Percentiles rank a stretch among this genome's conserved stretches.
Evolutionary conservation across 1,284 basidiomycete species (phyloP).

Genomic region (Sporisorium graminicola): DNA sequence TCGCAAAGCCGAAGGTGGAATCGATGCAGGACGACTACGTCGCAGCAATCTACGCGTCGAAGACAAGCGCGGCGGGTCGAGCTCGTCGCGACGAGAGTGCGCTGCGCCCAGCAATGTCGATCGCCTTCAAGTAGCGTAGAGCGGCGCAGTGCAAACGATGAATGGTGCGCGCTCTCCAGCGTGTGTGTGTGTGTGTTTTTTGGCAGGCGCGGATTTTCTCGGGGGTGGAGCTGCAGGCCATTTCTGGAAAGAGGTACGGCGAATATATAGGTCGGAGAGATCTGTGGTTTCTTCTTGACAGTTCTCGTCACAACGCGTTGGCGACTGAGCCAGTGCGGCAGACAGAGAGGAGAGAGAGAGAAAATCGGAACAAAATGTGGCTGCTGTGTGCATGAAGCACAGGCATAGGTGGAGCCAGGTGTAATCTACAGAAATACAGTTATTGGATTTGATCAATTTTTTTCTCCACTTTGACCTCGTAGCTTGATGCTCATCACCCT

Average conservation of each 20-base stretch:
- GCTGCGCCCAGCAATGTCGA: not conserved
- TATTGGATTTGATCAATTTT: not conserved
- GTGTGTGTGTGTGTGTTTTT: not conserved
- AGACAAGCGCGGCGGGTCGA: not conserved
- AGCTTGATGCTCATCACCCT: constrained; percentile 8
- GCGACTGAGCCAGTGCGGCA: not conserved
- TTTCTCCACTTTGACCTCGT: constrained; percentile 12
- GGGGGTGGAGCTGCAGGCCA: constrained; percentile 15
- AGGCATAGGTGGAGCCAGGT: not conserved
- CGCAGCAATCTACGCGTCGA: not conserved
- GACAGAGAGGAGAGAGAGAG: not conserved
- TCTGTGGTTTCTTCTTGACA: constrained; percentile 28
- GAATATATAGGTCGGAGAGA: constrained; percentile 37
- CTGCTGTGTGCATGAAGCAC: not conserved
- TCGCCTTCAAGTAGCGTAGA: not conserved
- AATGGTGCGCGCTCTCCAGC: not conserved
- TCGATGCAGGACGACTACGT: not conserved
- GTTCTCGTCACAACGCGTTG: constrained; percentile 24
- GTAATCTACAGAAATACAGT: no score
- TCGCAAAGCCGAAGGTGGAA: not conserved
- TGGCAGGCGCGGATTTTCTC: constrained; percentile 5
- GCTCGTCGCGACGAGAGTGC: not conserved
- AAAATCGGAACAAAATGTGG: not conserved
- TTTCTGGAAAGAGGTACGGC: constrained; percentile 12
- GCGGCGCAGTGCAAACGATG: not conserved